phyloP scores from a whole-genome alignment of 495 filamentous ascomycete genomes.

The Elaphomyces granulatus region DNA sequence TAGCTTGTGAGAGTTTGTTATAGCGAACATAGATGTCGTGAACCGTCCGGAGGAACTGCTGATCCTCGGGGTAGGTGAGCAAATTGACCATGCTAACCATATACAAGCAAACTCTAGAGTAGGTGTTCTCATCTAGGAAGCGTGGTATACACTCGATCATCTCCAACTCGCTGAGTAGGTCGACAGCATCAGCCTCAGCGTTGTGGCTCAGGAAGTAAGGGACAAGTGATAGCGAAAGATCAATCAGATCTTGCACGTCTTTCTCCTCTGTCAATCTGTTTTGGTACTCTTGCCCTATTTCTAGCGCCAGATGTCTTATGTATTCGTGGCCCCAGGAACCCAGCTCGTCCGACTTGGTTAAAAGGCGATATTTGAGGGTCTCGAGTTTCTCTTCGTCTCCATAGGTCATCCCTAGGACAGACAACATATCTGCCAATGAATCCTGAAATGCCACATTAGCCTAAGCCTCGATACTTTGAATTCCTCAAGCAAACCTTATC shows the following conservation, averaged over 20 bases:
- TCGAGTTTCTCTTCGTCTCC: constrained; percentile 92
- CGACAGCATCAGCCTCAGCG: constrained; percentile 94
- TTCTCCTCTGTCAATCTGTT: constrained; percentile 55
- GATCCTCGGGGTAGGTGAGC: constrained; percentile 92
- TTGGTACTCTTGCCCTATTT: constrained; percentile 87
- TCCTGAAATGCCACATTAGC: constrained; percentile 29
- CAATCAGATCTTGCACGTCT: constrained; percentile 55
- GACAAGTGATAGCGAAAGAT: constrained; percentile 71
- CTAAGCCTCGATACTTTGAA: neutral
- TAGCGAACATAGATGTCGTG: constrained; percentile 87
- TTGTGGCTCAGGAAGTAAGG: constrained; percentile 95
- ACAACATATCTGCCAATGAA: constrained; percentile 86
- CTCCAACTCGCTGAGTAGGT: constrained; percentile 90
- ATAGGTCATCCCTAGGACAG: constrained; percentile 97
- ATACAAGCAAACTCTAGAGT: constrained; percentile 83
- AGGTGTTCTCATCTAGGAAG: constrained; percentile 89
- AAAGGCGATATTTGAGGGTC: constrained; percentile 85
- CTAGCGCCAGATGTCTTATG: constrained; percentile 84
- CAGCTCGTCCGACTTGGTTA: constrained; percentile 81
- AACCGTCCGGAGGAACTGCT: constrained; percentile 79
- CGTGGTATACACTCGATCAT: constrained; percentile 86
- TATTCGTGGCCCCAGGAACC: constrained; percentile 99
- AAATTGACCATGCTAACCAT: constrained; percentile 99
- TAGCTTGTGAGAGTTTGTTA: constrained; percentile 82
- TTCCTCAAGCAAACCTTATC: constrained; percentile 47